A percentile compares a stretch with the other conserved stretches of the same genome.
phyloP scores from a whole-genome alignment of 805 yeast species.

The Scheffersomyces ergatensis region DNA sequence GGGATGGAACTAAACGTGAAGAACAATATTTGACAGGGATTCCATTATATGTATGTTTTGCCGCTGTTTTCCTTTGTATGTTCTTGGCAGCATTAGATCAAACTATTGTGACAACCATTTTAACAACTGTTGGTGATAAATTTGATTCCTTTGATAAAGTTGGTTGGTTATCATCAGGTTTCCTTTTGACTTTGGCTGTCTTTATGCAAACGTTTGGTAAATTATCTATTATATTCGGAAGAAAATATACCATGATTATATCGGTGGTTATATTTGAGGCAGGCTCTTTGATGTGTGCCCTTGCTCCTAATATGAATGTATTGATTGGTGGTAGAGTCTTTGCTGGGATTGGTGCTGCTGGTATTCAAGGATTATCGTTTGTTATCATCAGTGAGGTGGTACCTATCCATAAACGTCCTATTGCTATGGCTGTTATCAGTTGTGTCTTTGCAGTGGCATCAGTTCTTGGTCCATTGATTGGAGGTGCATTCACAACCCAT shows the following conservation, averaged over 20 bases:
- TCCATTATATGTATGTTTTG: constrained; percentile 21
- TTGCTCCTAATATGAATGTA: constrained; percentile 32
- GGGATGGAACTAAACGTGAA: constrained; percentile 39
- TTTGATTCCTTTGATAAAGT: constrained; percentile 30
- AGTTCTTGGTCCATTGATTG: constrained; percentile 53
- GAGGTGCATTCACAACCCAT: constrained; percentile 45
- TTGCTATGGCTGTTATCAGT: constrained; percentile 56
- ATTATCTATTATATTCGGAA: constrained; percentile 33
- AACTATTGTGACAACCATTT: constrained; percentile 34
- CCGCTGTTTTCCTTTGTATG: constrained; percentile 26
- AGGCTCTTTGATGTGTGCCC: constrained; percentile 36
- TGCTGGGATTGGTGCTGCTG: constrained; percentile 62
- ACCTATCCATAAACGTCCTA: constrained; percentile 50
- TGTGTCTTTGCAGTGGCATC: constrained; percentile 47
- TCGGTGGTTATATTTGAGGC: constrained; percentile 22
- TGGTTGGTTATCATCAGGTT: constrained; percentile 40
- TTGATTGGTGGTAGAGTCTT: constrained; percentile 49
- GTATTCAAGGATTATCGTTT: constrained; percentile 48
- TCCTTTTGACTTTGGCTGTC: constrained; percentile 30
- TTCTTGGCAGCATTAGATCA: constrained; percentile 38
- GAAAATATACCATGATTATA: constrained; percentile 23
- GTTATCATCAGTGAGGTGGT: constrained; percentile 57
- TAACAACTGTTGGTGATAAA: constrained; percentile 33
- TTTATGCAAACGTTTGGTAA: constrained; percentile 38
- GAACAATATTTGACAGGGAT: constrained; percentile 34